Conservation (phyloP, 2,329 filamentous ascomycete genomes). For the Ilyonectria robusta region DNA sequence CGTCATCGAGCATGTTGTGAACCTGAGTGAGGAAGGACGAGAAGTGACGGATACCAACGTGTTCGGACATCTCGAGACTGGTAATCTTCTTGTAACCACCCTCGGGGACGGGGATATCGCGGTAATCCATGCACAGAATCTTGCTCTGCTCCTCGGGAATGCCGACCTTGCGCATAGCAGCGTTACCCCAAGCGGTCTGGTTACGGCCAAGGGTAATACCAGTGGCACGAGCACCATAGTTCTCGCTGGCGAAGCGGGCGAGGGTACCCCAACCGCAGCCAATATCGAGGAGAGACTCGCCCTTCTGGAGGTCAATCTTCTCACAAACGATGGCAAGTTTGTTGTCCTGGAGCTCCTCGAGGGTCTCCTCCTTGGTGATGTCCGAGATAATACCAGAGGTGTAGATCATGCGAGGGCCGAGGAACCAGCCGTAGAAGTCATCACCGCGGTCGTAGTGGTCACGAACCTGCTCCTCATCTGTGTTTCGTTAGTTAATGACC, state of each 20-base stretch:
- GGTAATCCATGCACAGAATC: slow-evolving; percentile 97
- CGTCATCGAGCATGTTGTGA: slow-evolving; percentile 95
- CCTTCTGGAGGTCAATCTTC: slow-evolving; percentile 88
- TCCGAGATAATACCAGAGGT: slow-evolving; percentile 95
- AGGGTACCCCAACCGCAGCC: slow-evolving; percentile 99
- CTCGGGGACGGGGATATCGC: slow-evolving; percentile 86
- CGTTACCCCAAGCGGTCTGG: slow-evolving; percentile 97
- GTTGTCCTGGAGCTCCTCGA: slow-evolving; percentile 98
- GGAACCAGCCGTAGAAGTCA: slow-evolving; percentile 99
- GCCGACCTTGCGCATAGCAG: slow-evolving; percentile 84
- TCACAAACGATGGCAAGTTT: slow-evolving; percentile 96
- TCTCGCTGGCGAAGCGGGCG: slow-evolving; percentile 90
- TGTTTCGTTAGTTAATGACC: slow-evolving; percentile 26
- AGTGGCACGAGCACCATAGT: slow-evolving; percentile 88
- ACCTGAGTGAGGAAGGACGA: slow-evolving; percentile 86
- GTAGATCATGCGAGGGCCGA: slow-evolving; percentile 99
- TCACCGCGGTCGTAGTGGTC: slow-evolving; percentile 98
- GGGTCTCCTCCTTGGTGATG: slow-evolving; percentile 86
- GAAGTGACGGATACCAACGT: slow-evolving; percentile 95
- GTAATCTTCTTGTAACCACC: slow-evolving; percentile 90
- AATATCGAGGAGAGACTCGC: slow-evolving; percentile 90
- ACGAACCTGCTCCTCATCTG: slow-evolving; percentile 93
- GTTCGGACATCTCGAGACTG: slow-evolving; percentile 98
- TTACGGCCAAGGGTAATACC: slow-evolving; percentile 96
- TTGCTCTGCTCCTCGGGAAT: slow-evolving; percentile 90